A percentile compares a stretch with the other conserved stretches of the same genome.
Evolutionary conservation across 129 eudicot species (phyloP).

Genomic region (Calendula officinalis): DNA sequence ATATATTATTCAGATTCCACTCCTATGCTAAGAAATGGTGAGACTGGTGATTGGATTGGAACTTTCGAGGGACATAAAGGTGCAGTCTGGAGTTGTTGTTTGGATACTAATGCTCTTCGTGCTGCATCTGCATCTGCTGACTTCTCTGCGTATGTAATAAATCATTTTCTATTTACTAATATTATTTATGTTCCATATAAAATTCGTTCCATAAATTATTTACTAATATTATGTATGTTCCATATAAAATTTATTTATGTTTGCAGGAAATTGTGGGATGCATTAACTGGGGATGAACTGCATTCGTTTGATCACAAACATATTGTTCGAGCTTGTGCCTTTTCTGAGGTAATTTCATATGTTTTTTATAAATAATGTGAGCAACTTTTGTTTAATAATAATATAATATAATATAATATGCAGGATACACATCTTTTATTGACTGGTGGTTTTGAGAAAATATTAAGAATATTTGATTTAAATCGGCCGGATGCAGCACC

Average conservation of each 20-base stretch:
- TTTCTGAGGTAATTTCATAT: conserved; percentile 56
- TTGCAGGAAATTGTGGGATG: conserved; percentile 86
- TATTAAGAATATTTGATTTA: conserved; percentile 67
- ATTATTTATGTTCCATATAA: background rate
- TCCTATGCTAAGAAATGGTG: conserved; percentile 91
- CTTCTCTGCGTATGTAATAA: conserved; percentile 65
- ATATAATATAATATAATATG: conserved; percentile 1
- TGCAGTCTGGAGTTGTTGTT: conserved; percentile 87
- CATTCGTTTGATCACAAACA: conserved; percentile 93
- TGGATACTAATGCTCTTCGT: conserved; percentile 66
- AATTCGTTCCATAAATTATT: background rate
- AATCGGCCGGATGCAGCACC: conserved; percentile 87
- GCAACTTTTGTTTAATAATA: conserved; percentile 8
- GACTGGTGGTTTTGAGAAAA: conserved; percentile 81
- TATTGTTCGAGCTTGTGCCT: conserved; percentile 80
- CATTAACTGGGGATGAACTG: conserved; percentile 73
- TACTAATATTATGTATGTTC: background rate
- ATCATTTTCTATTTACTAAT: background rate
- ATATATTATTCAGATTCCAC: conserved; percentile 50
- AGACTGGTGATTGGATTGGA: conserved; percentile 89
- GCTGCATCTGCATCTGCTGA: conserved; percentile 95
- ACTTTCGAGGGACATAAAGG: conserved; percentile 91
- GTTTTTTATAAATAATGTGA: background rate
- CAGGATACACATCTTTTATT: conserved; percentile 69
- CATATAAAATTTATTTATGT: background rate